Base-by-base conservation (phyloP, 1,139 yeast genomes). In the Scheffersomyces segobiensis region DNA sequence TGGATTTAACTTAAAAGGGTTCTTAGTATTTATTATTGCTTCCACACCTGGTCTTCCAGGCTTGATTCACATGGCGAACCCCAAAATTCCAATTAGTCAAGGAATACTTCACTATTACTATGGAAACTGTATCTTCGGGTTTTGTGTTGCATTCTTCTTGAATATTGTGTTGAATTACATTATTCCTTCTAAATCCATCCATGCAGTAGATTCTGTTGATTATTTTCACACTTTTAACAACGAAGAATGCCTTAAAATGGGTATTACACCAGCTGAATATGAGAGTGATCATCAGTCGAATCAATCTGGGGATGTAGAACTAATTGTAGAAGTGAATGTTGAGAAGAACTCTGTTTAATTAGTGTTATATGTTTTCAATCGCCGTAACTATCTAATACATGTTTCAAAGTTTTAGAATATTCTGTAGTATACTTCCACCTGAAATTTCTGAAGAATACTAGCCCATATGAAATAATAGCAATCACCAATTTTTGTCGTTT, bases 51-150 rank as follows among this genome's bases (percentile, higher is more conserved):
- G 60, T 18, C 21, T 59, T 24, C 57, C 65, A 3, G 60, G 65
- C n/a, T 55, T 63, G 53, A 61, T 60, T 14, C 71, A 75, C 49
- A 67, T 64, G 24, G 76, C 73, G 20, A 72, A 70, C 49, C 70
- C 75, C 2, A 32, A 32, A 7, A 39, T 48, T 21, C 10, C 21
- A 12, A 46, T 54, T 19, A 58, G 58, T 14, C 54, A 54, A 24
- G 63, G 64, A 18, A 42, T 53, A 10, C 46, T 52, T 20, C 55
- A 57, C 50, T 60, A 58, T 49, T 61, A 60, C 56, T 57, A 54
- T 49, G 64, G 61, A 12, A 61, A 61, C 51, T 50, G 53, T 49
- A 32, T 61, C 21, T 59, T 60, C 26, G 64, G 56, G n/a, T 61
- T 56, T 46, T 49, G 53, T n/a, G 55, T 59, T 32, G 56, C 63